Base-by-base conservation (phyloP, 2,329 filamentous ascomycete species). In the Exutisphaerella laricina region DNA sequence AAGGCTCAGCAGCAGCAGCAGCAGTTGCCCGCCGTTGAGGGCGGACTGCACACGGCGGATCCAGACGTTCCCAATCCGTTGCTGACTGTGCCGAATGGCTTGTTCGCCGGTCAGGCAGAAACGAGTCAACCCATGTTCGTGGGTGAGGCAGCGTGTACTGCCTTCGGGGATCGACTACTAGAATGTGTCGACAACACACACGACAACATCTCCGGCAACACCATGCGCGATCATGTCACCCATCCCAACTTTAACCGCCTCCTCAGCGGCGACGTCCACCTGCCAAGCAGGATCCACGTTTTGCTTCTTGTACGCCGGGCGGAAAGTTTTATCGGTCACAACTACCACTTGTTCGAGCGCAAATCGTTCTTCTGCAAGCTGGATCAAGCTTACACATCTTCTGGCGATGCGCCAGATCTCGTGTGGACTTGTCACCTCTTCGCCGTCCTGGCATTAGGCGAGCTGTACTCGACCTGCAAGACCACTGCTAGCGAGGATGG, bases 371-470 rank as follows among this genome's bases (percentile, higher is more conserved):
- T 67, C 1, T 61, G 63, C 2, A 57, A 58, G 0, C 48, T 73
- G 0, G 67, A 72, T 34, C 60, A 65, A 17, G 60, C 62, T 0
- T 65, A 70, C 13, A 54, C 60, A 38, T 62, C 63, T 13, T 62
- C 63, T 13, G 57, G 59, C 3, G 53, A 58, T 5, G 59, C 59
- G 4, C 58, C 58, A 3, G 63, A 66, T 18, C 51, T 58, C 0
- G 43, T 69, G 0, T 49, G 63, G 1, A 63, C 61, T 6, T 68
- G 67, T 46, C 72, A 72, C 41, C 46, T 73, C 0, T 70, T 67
- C 55, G 68, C 66, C 0, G 32, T 73, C 0, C 69, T 73, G 46
- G 71, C 70, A 0, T 58, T 74, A 3, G 71, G 70, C 0, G 69
- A 73, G 46, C 62, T 70, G 25, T 72, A 72, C 20, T 70, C 69